Evolutionary conservation across 2,329 filamentous ascomycete species (phyloP).

Genomic region (Alternaria sp.): DNA sequence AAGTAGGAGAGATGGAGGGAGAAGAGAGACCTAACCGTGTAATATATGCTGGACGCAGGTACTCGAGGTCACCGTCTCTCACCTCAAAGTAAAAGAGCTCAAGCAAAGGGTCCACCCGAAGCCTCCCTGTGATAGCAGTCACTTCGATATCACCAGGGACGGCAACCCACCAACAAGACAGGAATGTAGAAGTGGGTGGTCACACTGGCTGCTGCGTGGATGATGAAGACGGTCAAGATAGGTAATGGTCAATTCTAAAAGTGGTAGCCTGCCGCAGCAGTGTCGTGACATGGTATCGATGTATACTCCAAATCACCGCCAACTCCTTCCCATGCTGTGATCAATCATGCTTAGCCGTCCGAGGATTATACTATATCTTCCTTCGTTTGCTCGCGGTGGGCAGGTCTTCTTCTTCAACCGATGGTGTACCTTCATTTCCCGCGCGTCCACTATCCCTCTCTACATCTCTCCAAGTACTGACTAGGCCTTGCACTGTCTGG

Average conservation of each 20-base stretch:
- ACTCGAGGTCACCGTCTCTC: not conserved
- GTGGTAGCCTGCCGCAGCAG: not conserved
- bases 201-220: not conserved
- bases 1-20: not conserved
- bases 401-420: slow-evolving; percentile 32
- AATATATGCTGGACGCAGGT: not conserved
- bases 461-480: slow-evolving; percentile 77
- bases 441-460: slow-evolving; percentile 54
- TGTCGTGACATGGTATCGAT: not conserved
- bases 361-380: slow-evolving; percentile 33
- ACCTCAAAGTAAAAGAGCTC: not conserved
- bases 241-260: not conserved
- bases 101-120: not conserved
- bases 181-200: not conserved
- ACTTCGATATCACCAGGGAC: not conserved
- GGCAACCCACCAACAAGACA: not conserved
- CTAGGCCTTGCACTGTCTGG: slow-evolving; percentile 79
- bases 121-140: not conserved
- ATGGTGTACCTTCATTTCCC: slow-evolving; percentile 42
- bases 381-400: slow-evolving; percentile 34
- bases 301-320: not conserved
- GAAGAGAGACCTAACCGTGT: not conserved
- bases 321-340: not conserved
- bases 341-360: not conserved
- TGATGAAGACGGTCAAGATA: not conserved